These are phyloP conservation scores for Fusarium vanettenii DNA, from an alignment of 2,329 filamentous ascomycete genomes.

Conservation along the genomic window DNA sequence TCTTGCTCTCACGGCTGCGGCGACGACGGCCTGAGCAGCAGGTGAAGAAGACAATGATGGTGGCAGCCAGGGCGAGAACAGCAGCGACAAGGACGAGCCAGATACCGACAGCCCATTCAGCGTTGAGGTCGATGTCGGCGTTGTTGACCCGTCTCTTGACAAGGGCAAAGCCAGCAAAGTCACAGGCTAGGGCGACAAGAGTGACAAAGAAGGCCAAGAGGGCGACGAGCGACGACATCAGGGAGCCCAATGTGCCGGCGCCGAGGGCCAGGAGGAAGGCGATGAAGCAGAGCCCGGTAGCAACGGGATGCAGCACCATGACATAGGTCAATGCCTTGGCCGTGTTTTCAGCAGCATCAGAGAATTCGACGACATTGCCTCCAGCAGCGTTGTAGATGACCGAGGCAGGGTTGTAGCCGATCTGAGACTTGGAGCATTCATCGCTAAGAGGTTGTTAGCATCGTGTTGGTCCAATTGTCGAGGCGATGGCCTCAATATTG, in stretches of 20 bases:
- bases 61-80: conserved; percentile 65
- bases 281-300: conserved; percentile 67
- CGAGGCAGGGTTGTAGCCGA: conserved; percentile 68
- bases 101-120: conserved; percentile 64
- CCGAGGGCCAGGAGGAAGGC: conserved; percentile 67
- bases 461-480: not conserved
- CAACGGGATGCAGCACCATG: conserved; percentile 73
- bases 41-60: conserved; percentile 69
- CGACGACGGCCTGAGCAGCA: conserved; percentile 66
- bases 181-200: conserved; percentile 62
- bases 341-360: conserved; percentile 55
- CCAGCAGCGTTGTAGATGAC: conserved; percentile 54
- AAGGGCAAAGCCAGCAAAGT: conserved; percentile 69
- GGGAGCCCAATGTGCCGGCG: conserved; percentile 63
- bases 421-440: conserved; percentile 57
- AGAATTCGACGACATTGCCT: conserved; percentile 54
- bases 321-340: conserved; percentile 64
- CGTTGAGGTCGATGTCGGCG: conserved; percentile 52
- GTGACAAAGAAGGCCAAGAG: conserved; percentile 64
- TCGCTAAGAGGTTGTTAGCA: conserved; percentile 49
- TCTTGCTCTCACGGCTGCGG: conserved; percentile 42
- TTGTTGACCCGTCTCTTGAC: conserved; percentile 66
- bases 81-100: conserved; percentile 70
- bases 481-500: not conserved
- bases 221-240: conserved; percentile 62